phyloP scores from a whole-genome alignment of 2,329 filamentous ascomycete genomes.

The Neonectria magnoliae region DNA sequence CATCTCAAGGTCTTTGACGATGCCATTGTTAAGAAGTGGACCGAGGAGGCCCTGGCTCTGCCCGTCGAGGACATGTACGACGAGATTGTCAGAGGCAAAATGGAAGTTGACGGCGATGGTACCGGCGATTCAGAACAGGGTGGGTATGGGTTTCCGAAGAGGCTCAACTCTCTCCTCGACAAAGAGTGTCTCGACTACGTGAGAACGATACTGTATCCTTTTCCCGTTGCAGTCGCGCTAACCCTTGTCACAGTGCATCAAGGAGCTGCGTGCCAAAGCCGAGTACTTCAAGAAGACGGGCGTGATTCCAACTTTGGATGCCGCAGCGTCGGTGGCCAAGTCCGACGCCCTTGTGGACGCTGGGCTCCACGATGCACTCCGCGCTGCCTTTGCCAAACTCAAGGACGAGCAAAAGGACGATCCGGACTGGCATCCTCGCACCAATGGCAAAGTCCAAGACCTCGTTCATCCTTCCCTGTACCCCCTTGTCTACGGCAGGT shows the following conservation, averaged over 20 bases:
- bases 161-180: background rate
- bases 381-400: constrained; percentile 29
- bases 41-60: constrained; percentile 26
- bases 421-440: constrained; percentile 31
- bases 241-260: constrained; percentile 28
- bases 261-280: constrained; percentile 60
- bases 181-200: background rate
- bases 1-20: constrained; percentile 40
- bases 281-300: constrained; percentile 49
- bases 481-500: constrained; percentile 34
- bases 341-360: constrained; percentile 32
- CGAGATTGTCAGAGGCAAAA: constrained; percentile 11
- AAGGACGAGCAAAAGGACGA: constrained; percentile 27
- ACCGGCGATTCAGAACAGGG: too few species aligned
- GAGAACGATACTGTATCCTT: background rate
- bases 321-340: constrained; percentile 32
- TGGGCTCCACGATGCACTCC: constrained; percentile 21
- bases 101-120: background rate
- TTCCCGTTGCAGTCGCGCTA: background rate
- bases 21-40: constrained; percentile 23
- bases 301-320: constrained; percentile 47
- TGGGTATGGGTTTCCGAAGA: background rate
- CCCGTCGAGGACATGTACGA: constrained; percentile 1
- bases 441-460: constrained; percentile 14
- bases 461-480: constrained; percentile 33